Conservation (phyloP, 345 rosid species). For the Acer campestre region DNA sequence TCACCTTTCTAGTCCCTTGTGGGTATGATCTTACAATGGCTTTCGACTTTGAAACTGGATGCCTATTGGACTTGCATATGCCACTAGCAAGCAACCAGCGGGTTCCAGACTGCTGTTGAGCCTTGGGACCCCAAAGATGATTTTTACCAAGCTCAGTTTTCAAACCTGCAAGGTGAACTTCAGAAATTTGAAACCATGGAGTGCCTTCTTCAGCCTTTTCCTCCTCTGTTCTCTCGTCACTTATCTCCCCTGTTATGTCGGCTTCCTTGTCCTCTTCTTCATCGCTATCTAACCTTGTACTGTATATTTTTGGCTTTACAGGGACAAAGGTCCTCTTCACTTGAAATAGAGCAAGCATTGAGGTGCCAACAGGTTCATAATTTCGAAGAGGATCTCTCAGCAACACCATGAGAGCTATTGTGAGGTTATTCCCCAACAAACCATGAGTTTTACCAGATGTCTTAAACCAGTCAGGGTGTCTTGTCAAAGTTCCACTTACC, state of each 20-base stretch:
- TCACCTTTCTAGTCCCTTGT: conserved; percentile 27
- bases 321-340: conserved; percentile 48
- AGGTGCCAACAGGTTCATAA: conserved; percentile 72
- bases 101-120: conserved; percentile 56
- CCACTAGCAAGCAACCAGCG: conserved; percentile 74
- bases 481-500: conserved; percentile 20
- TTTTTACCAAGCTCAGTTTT: conserved; percentile 38
- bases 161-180: conserved; percentile 64
- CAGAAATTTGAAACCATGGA: conserved; percentile 44
- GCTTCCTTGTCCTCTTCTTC: conserved; percentile 23
- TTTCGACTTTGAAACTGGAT: conserved; percentile 42
- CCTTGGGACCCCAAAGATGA: conserved; percentile 51
- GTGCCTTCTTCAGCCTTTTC: conserved; percentile 10
- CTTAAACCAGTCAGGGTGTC: conserved; percentile 24
- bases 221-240: not conserved
- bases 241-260: not conserved
- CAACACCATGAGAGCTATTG: conserved; percentile 53
- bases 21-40: conserved; percentile 40
- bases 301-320: conserved; percentile 18
- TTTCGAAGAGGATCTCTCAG: conserved; percentile 69
- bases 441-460: conserved; percentile 31
- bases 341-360: conserved; percentile 74
- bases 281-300: conserved; percentile 21
- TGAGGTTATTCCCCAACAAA: conserved; percentile 48
- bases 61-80: conserved; percentile 39